These are phyloP conservation scores for Fraxinus excelsior DNA, from an alignment of 257 asterid genomes.

Conservation along the genomic window DNA sequence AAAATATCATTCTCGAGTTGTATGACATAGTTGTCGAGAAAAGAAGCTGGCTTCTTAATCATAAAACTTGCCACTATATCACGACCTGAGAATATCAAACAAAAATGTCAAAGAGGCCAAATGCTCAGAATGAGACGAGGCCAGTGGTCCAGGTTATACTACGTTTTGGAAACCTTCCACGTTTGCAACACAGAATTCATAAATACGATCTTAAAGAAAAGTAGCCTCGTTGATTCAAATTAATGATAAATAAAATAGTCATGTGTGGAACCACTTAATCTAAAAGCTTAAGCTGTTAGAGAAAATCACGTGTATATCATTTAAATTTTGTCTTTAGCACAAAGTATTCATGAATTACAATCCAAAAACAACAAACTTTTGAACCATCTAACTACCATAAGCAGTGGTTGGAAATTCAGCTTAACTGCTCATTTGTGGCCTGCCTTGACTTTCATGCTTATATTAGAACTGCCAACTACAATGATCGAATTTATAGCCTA, in stretches of 20 bases:
- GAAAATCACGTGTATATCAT: neutral
- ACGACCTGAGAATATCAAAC: slow-evolving; percentile 61
- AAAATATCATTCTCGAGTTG: slow-evolving; percentile 76
- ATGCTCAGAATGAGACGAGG: too few relatives aligned
- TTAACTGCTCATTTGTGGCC: neutral
- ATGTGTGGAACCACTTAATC: neutral
- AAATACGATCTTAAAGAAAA: neutral
- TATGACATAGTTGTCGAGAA: slow-evolving; percentile 57
- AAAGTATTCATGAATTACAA: neutral
- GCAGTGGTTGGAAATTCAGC: neutral
- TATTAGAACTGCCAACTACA: neutral
- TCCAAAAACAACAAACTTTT: neutral
- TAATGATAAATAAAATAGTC: neutral
- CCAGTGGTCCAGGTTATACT: neutral
- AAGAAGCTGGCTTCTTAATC: slow-evolving; percentile 64
- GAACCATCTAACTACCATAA: neutral
- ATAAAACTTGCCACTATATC: slow-evolving; percentile 83
- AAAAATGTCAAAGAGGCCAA: neutral
- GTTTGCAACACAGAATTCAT: neutral
- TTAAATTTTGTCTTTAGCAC: neutral
- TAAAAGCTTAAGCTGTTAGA: neutral
- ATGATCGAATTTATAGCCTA: neutral
- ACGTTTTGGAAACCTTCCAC: neutral
- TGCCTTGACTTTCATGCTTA: neutral
- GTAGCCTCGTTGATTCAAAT: neutral